Conservation (phyloP, 257 asterid species). For the Linderniella brevidens region DNA sequence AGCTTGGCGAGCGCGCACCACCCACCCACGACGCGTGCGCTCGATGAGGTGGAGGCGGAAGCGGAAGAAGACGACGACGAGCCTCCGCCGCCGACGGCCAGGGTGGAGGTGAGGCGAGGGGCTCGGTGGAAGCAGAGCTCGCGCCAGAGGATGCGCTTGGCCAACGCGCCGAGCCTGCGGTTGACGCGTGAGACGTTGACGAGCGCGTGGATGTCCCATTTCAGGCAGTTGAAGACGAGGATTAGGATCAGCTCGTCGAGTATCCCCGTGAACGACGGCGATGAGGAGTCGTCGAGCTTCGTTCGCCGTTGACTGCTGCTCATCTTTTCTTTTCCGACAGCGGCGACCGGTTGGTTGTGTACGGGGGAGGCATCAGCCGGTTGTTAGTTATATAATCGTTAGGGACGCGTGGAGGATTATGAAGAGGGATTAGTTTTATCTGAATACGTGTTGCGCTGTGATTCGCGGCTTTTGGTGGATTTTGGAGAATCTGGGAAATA, state of each 20-base stretch:
- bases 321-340: too few species aligned
- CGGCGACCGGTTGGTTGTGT: too few species aligned
- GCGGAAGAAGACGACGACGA: too few species aligned
- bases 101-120: slow-evolving; percentile 30
- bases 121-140: slow-evolving; percentile 55
- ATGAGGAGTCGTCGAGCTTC: too few species aligned
- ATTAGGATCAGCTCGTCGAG: slow-evolving; percentile 44
- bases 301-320: too few species aligned
- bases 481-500: too few species aligned
- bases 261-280: slow-evolving; percentile 14
- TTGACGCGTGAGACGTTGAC: slow-evolving; percentile 36
- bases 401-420: too few species aligned
- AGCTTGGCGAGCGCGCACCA: slow-evolving; percentile 77
- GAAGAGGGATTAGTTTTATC: too few species aligned
- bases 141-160: slow-evolving; percentile 56
- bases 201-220: slow-evolving; percentile 57
- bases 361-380: too few species aligned
- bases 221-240: slow-evolving; percentile 29
- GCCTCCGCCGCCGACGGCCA: slow-evolving; percentile 2
- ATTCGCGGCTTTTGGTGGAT: too few species aligned
- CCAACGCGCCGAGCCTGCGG: slow-evolving; percentile 45
- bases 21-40: slow-evolving; percentile 32
- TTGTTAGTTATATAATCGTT: too few species aligned
- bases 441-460: too few species aligned
- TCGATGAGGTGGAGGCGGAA: slow-evolving; percentile 17